Conservation (phyloP, 306 rosid genomes). For the Quillaja saponaria region DNA sequence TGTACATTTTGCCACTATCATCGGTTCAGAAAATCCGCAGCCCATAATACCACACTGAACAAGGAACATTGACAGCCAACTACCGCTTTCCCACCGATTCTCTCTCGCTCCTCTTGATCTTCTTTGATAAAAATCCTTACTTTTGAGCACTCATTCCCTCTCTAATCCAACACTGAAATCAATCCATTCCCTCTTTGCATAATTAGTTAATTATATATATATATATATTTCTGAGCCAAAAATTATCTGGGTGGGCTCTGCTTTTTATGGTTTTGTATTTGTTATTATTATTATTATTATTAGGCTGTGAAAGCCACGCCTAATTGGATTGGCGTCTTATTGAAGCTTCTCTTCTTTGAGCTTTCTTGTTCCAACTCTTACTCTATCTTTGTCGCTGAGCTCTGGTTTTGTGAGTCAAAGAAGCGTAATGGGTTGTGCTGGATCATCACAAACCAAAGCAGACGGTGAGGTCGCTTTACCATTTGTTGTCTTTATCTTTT, state of each 20-base stretch:
- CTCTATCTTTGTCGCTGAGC: neutral
- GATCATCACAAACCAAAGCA: conserved; percentile 77
- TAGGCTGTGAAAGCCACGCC: neutral
- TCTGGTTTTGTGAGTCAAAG: conserved; percentile 2
- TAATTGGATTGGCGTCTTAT: conserved; percentile 39
- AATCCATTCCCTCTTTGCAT: too few relatives aligned
- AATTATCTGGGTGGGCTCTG: too few relatives aligned
- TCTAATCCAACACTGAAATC: too few relatives aligned
- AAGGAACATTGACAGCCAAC: conserved; percentile 40
- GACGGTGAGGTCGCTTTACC: conserved; percentile 59
- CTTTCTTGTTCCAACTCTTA: neutral
- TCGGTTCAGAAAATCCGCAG: neutral
- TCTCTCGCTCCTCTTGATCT: neutral
- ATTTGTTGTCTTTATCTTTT: neutral
- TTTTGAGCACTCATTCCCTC: conserved; percentile 39
- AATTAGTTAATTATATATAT: too few relatives aligned
- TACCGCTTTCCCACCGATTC: conserved; percentile 17
- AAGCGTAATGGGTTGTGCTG: conserved; percentile 83
- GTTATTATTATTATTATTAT: too few relatives aligned
- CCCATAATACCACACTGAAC: conserved; percentile 15
- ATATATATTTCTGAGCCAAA: too few relatives aligned
- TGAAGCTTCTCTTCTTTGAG: conserved; percentile 25
- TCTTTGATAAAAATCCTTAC: neutral
- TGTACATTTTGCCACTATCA: neutral
- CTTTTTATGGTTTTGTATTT: too few relatives aligned